Conservation (phyloP, 2,329 filamentous ascomycete genomes). For the Myriosclerotinia curreyana region DNA sequence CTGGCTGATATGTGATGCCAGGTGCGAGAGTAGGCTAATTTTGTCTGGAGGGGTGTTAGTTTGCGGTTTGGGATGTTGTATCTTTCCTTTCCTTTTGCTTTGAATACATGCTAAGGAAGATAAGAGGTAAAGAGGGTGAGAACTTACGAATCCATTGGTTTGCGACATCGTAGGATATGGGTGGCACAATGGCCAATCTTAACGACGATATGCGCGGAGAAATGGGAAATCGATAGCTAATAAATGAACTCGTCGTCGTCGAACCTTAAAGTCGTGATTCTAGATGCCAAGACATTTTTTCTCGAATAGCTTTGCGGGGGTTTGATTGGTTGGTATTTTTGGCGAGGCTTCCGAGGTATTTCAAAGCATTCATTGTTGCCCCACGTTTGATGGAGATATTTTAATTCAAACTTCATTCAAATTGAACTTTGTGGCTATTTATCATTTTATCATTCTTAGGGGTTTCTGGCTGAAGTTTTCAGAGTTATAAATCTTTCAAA, state of each 20-base stretch:
- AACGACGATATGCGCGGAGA: neutral
- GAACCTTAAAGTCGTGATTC: constrained; percentile 15
- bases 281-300: constrained; percentile 24
- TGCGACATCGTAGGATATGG: constrained; percentile 63
- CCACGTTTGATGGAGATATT: constrained; percentile 19
- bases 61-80: neutral
- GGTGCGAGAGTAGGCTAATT: constrained; percentile 90
- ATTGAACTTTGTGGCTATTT: neutral
- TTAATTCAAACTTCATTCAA: neutral
- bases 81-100: constrained; percentile 5
- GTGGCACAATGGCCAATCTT: constrained; percentile 30
- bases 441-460: neutral
- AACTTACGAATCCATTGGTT: constrained; percentile 68
- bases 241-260: constrained; percentile 19
- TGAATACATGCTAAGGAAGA: constrained; percentile 12
- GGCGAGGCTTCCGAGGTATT: constrained; percentile 26
- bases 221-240: neutral
- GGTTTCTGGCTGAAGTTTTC: neutral
- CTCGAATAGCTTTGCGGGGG: neutral
- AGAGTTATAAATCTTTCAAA: constrained; percentile 6
- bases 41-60: constrained; percentile 59
- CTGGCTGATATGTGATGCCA: constrained; percentile 86
- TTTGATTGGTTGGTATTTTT: constrained; percentile 17
- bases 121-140: constrained; percentile 14
- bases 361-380: constrained; percentile 32